phyloP scores from a whole-genome alignment of 2,329 filamentous ascomycete species.

The Ramularia endophylla region DNA sequence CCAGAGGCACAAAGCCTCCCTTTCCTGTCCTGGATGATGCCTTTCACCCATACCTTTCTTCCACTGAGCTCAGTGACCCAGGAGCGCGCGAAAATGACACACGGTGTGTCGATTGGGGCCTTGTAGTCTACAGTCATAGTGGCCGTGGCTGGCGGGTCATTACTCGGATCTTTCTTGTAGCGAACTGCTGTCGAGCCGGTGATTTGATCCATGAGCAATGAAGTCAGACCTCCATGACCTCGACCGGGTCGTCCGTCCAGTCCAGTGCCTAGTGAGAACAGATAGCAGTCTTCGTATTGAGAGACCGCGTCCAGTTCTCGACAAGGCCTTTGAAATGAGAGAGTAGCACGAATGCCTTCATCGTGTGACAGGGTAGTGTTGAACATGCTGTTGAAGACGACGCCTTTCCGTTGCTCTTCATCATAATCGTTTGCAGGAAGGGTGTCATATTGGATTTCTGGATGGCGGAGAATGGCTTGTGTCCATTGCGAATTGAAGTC shows the following conservation, averaged over 20 bases:
- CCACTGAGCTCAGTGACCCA: conserved; percentile 16
- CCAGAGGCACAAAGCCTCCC: conserved; percentile 15
- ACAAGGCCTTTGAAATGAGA: conserved; percentile 14
- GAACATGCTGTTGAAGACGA: conserved; percentile 16
- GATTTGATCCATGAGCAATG: conserved; percentile 18
- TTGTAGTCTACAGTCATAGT: conserved; percentile 21
- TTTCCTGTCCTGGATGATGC: conserved; percentile 11
- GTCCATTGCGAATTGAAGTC: conserved; percentile 11
- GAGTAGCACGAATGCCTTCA: conserved; percentile 13
- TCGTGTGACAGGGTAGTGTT: conserved; percentile 9
- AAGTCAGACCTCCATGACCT: conserved; percentile 20
- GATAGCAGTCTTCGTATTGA: conserved; percentile 14
- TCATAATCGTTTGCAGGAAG: too few relatives aligned
- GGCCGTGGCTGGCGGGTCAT: conserved; percentile 18
- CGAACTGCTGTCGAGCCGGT: conserved; percentile 9
- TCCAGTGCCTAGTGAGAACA: conserved; percentile 17
- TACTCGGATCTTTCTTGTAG: neutral
- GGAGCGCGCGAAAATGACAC: conserved; percentile 15
- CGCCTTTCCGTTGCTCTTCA: too few relatives aligned
- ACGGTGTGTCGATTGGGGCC: conserved; percentile 16
- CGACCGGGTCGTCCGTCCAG: conserved; percentile 20
- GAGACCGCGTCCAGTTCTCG: conserved; percentile 13
- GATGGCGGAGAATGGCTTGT: conserved; percentile 7
- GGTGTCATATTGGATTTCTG: conserved; percentile 2
- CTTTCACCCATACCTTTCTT: conserved; percentile 19